Evolutionary conservation across 2,329 filamentous ascomycete species (phyloP), one percentile per base, ranked within the genome.

Genomic region (Rachicladosporium sp.): DNA sequence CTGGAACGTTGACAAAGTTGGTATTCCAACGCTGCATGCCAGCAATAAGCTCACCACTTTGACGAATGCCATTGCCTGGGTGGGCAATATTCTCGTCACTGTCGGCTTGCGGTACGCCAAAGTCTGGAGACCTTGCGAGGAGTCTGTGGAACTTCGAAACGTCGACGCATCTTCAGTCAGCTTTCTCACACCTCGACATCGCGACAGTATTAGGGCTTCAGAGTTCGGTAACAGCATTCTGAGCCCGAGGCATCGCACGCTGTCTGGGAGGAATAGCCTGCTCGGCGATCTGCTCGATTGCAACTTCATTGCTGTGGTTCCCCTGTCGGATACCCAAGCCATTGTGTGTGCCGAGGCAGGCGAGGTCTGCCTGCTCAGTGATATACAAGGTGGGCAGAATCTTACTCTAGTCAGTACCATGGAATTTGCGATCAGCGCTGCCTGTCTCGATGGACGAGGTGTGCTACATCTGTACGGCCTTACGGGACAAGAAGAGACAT

Each of bases 11-110:
- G 65, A 80, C n/a, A 81, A 78, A 36, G 91, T 77, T 7, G 89
- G 88, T 11, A 73, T 80, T 12, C 80, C 87, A 2, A 86, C 72
- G 50, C 67, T 96, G 29, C 71, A 79, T 73, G 89, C 71, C 57
- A 94, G 74, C 69, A 96, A 96, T 61, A 85, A 91, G 58, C 96
- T 91, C 62, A 96, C 88, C 5, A 87, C 84, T 11, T 78, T 78
- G 45, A 75, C 96, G 51, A 80, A 80, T 47, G 79, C 81, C 38
- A 93, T 98, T 76, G 73, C 82, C 31, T 98, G 91, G 89, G 76
- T 95, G 61, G 88, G 88, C 8, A 81, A 72, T 49, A 82, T 65
- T 49, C 70, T 98, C 38, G 69, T 98, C 43, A 95, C 89, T 13
- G 76, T 91, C 15, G 91, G 91, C 10, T 82, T 91, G 37, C 78